Base-by-base conservation (phyloP, 495 filamentous ascomycete species). In the Thozetella sp. region DNA sequence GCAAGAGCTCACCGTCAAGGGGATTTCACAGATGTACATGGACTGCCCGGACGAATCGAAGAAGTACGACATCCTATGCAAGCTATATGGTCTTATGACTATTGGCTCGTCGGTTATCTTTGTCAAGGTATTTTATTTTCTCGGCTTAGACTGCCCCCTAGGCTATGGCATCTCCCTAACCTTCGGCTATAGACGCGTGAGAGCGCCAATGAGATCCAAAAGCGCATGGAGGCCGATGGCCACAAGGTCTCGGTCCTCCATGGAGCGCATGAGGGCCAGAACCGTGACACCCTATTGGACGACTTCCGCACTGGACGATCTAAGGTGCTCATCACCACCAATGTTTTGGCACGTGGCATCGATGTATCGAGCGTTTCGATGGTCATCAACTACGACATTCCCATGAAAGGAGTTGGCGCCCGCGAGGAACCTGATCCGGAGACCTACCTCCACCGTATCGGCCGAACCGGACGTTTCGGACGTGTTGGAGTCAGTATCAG, bases 291-390 rank as follows among this genome's bases (percentile, higher is more conserved):
- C 0, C 85, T 98, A 60, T 90, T 99, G 60, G 90, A 97, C 65
- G 76, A 88, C 13, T 99, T 98, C 87, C 89, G 95, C 59, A 81
- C 71, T 22, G 93, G 93, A 53, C 79, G 85, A 24, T 90, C 92
- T 54, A 99, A 98, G 80, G 95, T 99, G n/a, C 88, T 99, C 58
- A 97, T 98, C 68, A 94, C 96, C 0, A 99, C 96, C 64, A 98
- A 99, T 69, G 94, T 99, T 37, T 85, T 99, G 53, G 90, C 96
- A 4, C 92, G 96, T 67, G 96, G 96, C 65, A 97, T 99, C 61
- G 96, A 99, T 75, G 93, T 99, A 12, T 92, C 93, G 26, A 93
- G 93, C 20, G 96, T 98, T 2, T 96, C 92, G 19, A 91, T 99
- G 83, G 96, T 99, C 30, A 89, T 99, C 76, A 99, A 99, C 78